A percentile compares a stretch with the other conserved stretches of the same genome.
phyloP scores from a whole-genome alignment of 306 rosid species.

The Quercus wislizeni region DNA sequence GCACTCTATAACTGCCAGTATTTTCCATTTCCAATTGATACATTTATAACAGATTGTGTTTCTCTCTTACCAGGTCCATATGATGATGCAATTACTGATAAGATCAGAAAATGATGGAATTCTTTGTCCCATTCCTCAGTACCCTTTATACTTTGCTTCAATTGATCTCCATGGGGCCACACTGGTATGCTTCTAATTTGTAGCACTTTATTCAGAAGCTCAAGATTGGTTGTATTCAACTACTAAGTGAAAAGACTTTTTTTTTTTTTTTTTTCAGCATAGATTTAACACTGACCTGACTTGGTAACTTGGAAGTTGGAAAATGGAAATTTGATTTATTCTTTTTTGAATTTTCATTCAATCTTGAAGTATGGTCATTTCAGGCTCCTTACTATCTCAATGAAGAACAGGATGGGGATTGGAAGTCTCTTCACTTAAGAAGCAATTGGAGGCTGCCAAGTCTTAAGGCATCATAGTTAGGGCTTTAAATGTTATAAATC shows the following conservation, averaged over 20 bases:
- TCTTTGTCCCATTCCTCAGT: slow-evolving; percentile 88
- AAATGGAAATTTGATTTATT: too few relatives aligned
- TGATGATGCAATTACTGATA: slow-evolving; percentile 81
- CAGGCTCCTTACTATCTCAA: slow-evolving; percentile 90
- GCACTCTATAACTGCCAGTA: not conserved
- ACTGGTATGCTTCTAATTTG: slow-evolving; percentile 45
- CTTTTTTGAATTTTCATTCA: not conserved
- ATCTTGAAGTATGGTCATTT: slow-evolving; percentile 16
- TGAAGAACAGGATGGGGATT: slow-evolving; percentile 86
- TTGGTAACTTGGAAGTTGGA: too few relatives aligned
- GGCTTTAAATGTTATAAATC: too few relatives aligned
- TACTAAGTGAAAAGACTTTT: too few relatives aligned
- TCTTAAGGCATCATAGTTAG: too few relatives aligned
- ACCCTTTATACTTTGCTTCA: slow-evolving; percentile 88
- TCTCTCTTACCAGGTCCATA: slow-evolving; percentile 6
- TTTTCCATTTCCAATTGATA: too few relatives aligned
- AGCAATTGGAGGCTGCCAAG: too few relatives aligned
- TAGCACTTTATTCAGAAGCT: not conserved
- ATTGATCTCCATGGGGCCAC: slow-evolving; percentile 84
- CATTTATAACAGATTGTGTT: too few relatives aligned
- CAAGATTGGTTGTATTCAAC: too few relatives aligned
- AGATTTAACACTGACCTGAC: too few relatives aligned
- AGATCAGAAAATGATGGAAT: slow-evolving; percentile 76
- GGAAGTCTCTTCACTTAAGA: slow-evolving; percentile 33
- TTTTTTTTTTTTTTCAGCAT: too few relatives aligned